Evolutionary conservation across 2,329 filamentous ascomycete genomes (phyloP).

Genomic region (Clonostachys byssicola): DNA sequence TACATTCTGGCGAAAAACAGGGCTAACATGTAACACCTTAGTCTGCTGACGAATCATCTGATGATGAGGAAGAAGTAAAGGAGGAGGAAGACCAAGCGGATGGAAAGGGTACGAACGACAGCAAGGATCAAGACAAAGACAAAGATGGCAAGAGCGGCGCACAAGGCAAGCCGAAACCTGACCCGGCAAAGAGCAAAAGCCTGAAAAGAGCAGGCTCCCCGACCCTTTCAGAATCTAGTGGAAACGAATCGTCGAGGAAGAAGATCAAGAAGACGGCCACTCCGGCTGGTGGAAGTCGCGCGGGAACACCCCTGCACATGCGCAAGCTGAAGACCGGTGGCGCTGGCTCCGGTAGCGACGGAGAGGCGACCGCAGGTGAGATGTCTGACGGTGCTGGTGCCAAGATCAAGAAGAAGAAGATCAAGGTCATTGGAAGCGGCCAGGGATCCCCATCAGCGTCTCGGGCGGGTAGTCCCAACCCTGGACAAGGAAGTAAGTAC

Average conservation of each 20-base stretch:
- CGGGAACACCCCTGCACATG: constrained; percentile 44
- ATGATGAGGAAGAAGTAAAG: constrained; percentile 27
- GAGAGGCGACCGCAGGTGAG: constrained; percentile 66
- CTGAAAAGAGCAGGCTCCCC: constrained; percentile 86
- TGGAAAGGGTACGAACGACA: constrained; percentile 54
- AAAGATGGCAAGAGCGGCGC: constrained; percentile 38
- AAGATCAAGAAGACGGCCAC: constrained; percentile 57
- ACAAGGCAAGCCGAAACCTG: constrained; percentile 10
- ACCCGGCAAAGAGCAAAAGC: constrained; percentile 43
- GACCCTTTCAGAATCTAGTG: constrained; percentile 84
- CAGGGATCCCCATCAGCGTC: constrained; percentile 54
- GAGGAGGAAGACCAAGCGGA: constrained; percentile 48
- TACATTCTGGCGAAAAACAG: not conserved
- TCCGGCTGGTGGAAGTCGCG: constrained; percentile 46
- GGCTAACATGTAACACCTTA: not conserved
- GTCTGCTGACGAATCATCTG: constrained; percentile 23
- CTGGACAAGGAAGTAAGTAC: not conserved
- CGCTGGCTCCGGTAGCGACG: constrained; percentile 65
- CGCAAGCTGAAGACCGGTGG: constrained; percentile 14
- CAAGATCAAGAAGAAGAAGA: constrained; percentile 56
- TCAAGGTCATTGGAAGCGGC: constrained; percentile 46
- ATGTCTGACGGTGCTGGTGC: constrained; percentile 51
- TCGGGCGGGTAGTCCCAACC: constrained; percentile 1
- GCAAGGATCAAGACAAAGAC: constrained; percentile 50
- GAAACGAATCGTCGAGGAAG: constrained; percentile 83